Evolutionary conservation across 2,329 filamentous ascomycete species (phyloP), one percentile per base, ranked within the genome.

Genomic region (Pseudodiploospora longispora): DNA sequence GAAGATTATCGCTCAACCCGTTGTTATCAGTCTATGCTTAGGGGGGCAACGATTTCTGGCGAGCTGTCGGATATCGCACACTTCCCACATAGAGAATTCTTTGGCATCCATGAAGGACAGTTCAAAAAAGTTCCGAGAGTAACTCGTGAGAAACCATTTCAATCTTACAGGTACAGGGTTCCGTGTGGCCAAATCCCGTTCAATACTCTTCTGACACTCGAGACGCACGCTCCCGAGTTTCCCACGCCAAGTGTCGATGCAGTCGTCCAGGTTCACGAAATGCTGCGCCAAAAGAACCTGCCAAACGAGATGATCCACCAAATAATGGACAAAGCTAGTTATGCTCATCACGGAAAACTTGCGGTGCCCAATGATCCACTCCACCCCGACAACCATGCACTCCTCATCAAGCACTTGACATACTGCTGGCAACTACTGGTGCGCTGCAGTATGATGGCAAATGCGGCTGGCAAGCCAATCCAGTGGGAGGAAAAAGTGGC

Each of bases 1-100:
- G 35, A 27, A 10, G 52, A 53, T 27, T 54, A 53, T 33, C 45
- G 49, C 12, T 29, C 32, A 6, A 50, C 46, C 2, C 40, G 34
- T 3, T 35, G 41, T 36, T 54, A 53, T 12, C 52, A 53, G 12
- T 36, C 32, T 30, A 40, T 40, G 37, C 27, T 34, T 34, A 9
- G 12, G 9, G 9, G 32, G 32, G 2, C 9, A 9, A 34, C 32
- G 8, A 3, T 34, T 2, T 9, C 8, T 9, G 32, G 32, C 32
- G 9, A 12, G 9, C 9, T 3, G 12, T 9, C 9, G 9, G 32
- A 34, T 12, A 34, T 34, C 8, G 9, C 32, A 34, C 9, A 9
- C 9, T 9, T 2, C 2, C 32, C 32, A 12, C 32, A 34, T 34
- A 9, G 32, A 9, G 8, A 34, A 2, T 34, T 34, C 3, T 34